Base-by-base conservation (phyloP, 2,329 filamentous ascomycete species). In the Colletotrichum falcatum region DNA sequence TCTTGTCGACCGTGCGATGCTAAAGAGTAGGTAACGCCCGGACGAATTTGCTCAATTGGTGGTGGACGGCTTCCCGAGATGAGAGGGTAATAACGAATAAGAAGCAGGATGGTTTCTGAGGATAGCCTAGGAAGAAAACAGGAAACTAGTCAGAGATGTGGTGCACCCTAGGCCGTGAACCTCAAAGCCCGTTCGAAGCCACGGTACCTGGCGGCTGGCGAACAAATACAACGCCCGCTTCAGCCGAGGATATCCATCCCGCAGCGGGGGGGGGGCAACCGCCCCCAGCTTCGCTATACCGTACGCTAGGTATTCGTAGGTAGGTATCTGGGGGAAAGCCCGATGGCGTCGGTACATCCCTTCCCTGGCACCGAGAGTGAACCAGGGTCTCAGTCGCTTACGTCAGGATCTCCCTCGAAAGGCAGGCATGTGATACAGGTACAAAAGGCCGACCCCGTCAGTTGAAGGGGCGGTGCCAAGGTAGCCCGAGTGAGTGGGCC, bases 231-330 rank as follows among this genome's bases (percentile, higher is more conserved):
- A 53, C 44, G 59, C 59, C 64, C 64, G 59, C 64, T 71, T 71
- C 68, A 71, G 68, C 68, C 74, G 74, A 76, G 74, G 74, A 74
- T 76, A 76, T 74, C 74, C 74, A 73, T 71, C 65, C 64, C 65
- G 59, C 60, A 67, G 67, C 42, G 20, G 66, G 64, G 68, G 67
- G n/a, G 30, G 7, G 59, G 37, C 42, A 42, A n/a, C 28, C 16
- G 42, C 30, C 51, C 48, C 49, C 35, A 60, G 33, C 28, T 56
- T 61, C 30, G 28, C 67, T 58, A 59, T 23, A 9, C 42, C 20
- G 42, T 42, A 42, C 20, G 44, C 7, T 39, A 39, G 39, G 39
- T 42, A 42, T n/a, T n/a, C n/a, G n/a, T n/a, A n/a, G n/a, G n/a
- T n/a, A n/a, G 42, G 42, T 44, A n/a, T 54, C 56, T 56, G 51